phyloP scores from a whole-genome alignment of 1,284 basidiomycete species.

The Malassezia furfur region DNA sequence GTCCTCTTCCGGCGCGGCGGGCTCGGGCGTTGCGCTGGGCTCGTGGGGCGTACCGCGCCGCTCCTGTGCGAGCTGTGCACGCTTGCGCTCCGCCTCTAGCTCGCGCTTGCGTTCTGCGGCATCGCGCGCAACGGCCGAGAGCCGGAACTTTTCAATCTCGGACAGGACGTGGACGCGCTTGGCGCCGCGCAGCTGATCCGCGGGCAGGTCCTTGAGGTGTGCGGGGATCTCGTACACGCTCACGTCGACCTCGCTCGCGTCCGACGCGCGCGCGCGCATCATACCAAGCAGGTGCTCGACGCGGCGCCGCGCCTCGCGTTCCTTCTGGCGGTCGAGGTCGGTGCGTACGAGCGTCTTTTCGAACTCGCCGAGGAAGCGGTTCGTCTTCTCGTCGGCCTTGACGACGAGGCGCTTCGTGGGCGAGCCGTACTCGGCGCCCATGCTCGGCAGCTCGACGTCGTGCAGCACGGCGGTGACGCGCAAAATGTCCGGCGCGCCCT shows the following conservation, averaged over 20 bases:
- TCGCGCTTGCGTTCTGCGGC: slow-evolving; percentile 35
- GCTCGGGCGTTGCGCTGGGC: background rate
- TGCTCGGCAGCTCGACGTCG: slow-evolving; percentile 60
- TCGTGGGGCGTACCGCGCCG: background rate
- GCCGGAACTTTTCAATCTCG: slow-evolving; percentile 72
- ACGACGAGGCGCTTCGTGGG: slow-evolving; percentile 59
- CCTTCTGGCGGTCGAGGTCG: slow-evolving; percentile 52
- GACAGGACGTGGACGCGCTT: slow-evolving; percentile 84
- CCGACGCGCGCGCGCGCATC: slow-evolving; percentile 54
- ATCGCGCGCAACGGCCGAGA: slow-evolving; percentile 37
- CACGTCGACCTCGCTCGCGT: slow-evolving; percentile 52
- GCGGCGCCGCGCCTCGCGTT: slow-evolving; percentile 55
- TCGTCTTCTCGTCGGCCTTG: slow-evolving; percentile 88
- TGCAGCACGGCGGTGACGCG: slow-evolving; percentile 71
- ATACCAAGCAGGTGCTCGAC: slow-evolving; percentile 44
- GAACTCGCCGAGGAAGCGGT: slow-evolving; percentile 72
- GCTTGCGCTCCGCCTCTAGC: slow-evolving; percentile 34
- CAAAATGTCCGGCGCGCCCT: slow-evolving; percentile 76
- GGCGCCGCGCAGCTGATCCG: slow-evolving; percentile 88
- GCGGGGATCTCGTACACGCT: slow-evolving; percentile 65
- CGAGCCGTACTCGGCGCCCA: slow-evolving; percentile 26
- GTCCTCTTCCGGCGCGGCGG: slow-evolving; percentile 10
- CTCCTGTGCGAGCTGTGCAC: slow-evolving; percentile 6
- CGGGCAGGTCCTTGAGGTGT: slow-evolving; percentile 85
- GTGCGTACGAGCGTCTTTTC: slow-evolving; percentile 66